Evolutionary conservation across 495 filamentous ascomycete genomes (phyloP), one percentile per base, ranked within the genome.

Genomic region (Amphirosellinia nigrospora): DNA sequence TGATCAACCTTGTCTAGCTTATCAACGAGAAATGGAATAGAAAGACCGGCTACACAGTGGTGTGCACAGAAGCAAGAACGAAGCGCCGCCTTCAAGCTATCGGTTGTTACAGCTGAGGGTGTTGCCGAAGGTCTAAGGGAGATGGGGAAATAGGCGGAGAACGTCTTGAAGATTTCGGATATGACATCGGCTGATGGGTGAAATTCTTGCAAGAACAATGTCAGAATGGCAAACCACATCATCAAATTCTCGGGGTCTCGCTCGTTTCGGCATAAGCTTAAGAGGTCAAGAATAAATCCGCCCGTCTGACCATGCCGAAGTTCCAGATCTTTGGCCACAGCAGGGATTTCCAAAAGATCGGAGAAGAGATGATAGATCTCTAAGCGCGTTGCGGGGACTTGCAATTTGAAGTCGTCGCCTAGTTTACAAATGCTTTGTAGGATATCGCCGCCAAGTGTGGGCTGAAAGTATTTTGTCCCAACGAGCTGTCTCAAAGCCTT

Each of bases 111-210:
- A 9, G 79, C 78, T 28, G 81, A 79, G 3, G 82, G 76, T 1
- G 77, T 78, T 39, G 80, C 79, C 4, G 83, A 79, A 63, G 74
- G 76, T n/a, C 81, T 74, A 13, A 87, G 66, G 1, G 82, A 84
- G 26, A 88, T 85, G 21, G 86, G 86, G 62, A 85, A 87, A 71
- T 87, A 88, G 58, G 77, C 82, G 26, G 80, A 84, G 75, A 80
- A 85, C 43, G 77, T 75, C 75, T 81, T 82, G 73, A 84, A 86
- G 53, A 84, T 73, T 66, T 83, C 80, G 48, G 76, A 77, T 4
- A 78, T 75, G n/a, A 83, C 72, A 16, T 86, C 78, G 19, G 78
- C 46, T 0, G 82, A 82, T 15, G 80, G 75, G 7, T 79, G 74
- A 70, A 81, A 86, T 16, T 78, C 77, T 28, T 73, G 68, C 6